A percentile compares a stretch with the other conserved stretches of the same genome.
Conservation (phyloP, 495 filamentous ascomycete species). For the Penicillium lividum region DNA sequence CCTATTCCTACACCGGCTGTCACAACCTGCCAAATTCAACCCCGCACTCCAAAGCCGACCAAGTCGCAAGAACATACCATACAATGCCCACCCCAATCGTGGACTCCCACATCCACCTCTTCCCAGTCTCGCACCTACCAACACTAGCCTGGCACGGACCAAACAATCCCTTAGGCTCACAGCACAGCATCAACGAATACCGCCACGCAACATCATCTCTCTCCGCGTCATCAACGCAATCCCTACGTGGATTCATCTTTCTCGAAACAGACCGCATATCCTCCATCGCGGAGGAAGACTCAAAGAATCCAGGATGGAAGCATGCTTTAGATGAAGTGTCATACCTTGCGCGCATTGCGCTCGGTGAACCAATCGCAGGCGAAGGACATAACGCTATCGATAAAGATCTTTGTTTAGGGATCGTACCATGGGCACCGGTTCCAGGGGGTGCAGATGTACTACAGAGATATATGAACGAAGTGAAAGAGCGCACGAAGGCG, state of each 20-base stretch:
- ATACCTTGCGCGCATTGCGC: conserved; percentile 63
- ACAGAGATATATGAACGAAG: conserved; percentile 51
- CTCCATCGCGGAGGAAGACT: conserved; percentile 39
- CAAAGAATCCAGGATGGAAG: conserved; percentile 43
- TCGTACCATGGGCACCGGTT: conserved; percentile 83
- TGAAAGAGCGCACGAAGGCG: conserved; percentile 29
- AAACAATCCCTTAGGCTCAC: conserved; percentile 55
- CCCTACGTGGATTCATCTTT: conserved; percentile 70
- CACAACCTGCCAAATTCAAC: background rate
- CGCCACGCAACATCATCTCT: conserved; percentile 26
- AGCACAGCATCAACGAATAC: conserved; percentile 66
- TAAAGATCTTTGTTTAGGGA: conserved; percentile 56
- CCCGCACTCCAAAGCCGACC: background rate
- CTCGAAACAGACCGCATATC: conserved; percentile 78
- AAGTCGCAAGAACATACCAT: background rate
- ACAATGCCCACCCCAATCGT: conserved; percentile 51
- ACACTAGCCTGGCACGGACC: conserved; percentile 65
- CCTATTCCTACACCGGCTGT: background rate
- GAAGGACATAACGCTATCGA: conserved; percentile 61
- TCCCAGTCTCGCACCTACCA: conserved; percentile 61
- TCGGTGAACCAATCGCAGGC: conserved; percentile 53
- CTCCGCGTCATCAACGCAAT: conserved; percentile 13
- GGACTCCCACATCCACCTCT: conserved; percentile 90
- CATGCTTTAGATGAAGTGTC: conserved; percentile 71
- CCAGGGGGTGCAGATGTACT: conserved; percentile 54